These are phyloP conservation scores for Geotrichum klebahnii DNA, from an alignment of 1,139 yeast species.

Conservation along the genomic window DNA sequence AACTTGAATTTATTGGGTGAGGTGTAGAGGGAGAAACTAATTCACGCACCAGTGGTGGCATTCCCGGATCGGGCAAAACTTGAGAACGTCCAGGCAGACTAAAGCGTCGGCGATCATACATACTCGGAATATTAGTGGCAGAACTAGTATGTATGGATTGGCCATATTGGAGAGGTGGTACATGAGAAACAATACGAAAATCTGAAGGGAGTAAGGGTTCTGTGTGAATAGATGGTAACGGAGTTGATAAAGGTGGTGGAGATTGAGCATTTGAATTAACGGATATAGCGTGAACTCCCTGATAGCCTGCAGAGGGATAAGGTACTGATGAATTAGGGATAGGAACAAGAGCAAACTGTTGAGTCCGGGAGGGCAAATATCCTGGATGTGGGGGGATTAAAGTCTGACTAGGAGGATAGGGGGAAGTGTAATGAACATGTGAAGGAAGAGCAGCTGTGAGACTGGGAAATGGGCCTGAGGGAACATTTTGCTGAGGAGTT, in stretches of 20 bases:
- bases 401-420: slow-evolving; percentile 3
- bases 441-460: slow-evolving; percentile 1
- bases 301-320: not conserved
- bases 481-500: not conserved
- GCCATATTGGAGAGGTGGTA: too few species aligned
- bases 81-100: too few species aligned
- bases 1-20: too few species aligned
- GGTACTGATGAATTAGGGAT: not conserved
- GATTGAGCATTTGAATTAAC: slow-evolving; percentile 1
- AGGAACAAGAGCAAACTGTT: not conserved
- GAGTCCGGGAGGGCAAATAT: slow-evolving; percentile 3
- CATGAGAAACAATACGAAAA: not conserved
- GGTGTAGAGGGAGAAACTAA: too few species aligned
- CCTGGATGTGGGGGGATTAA: not conserved
- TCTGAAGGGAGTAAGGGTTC: not conserved
- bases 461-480: slow-evolving; percentile 1
- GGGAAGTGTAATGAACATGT: not conserved
- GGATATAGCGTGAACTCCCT: not conserved
- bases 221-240: slow-evolving; percentile 10
- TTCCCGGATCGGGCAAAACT: too few species aligned
- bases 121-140: too few species aligned
- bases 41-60: too few species aligned
- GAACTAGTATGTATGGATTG: too few species aligned
- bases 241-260: not conserved
- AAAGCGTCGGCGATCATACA: too few species aligned